phyloP scores from a whole-genome alignment of 2,329 filamentous ascomycete species.

The Cladosporium colombiae region DNA sequence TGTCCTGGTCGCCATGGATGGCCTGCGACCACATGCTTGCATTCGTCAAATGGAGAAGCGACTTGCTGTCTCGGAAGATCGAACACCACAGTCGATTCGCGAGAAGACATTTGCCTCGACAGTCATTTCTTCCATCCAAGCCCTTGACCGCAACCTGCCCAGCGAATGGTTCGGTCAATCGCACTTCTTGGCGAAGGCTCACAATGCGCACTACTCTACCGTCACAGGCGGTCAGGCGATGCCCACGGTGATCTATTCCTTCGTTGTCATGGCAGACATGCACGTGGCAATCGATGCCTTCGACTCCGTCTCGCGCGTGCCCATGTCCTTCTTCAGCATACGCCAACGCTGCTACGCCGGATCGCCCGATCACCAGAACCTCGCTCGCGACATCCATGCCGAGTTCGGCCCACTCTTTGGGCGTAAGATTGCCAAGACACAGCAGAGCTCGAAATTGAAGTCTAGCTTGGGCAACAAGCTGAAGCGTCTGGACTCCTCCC shows the following conservation, averaged over 20 bases:
- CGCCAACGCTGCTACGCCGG: slow-evolving; percentile 46
- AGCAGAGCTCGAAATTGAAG: slow-evolving; percentile 17
- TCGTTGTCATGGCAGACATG: slow-evolving; percentile 42
- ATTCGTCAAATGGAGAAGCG: slow-evolving; percentile 22
- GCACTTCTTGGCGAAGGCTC: slow-evolving; percentile 45
- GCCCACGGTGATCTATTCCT: slow-evolving; percentile 45
- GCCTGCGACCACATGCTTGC: slow-evolving; percentile 24
- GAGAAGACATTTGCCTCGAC: slow-evolving; percentile 41
- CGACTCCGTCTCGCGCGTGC: slow-evolving; percentile 38
- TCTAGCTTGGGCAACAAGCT: slow-evolving; percentile 9
- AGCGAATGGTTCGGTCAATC: slow-evolving; percentile 45
- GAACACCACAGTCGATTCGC: slow-evolving; percentile 28
- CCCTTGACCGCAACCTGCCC: slow-evolving; percentile 38
- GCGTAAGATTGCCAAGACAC: slow-evolving; percentile 26
- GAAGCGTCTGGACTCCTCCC: slow-evolving; percentile 4
- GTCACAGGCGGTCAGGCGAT: slow-evolving; percentile 27
- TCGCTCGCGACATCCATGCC: slow-evolving; percentile 48
- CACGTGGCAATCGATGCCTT: slow-evolving; percentile 32
- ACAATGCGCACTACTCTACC: slow-evolving; percentile 38
- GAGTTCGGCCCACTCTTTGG: slow-evolving; percentile 47
- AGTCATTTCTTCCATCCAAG: slow-evolving; percentile 35
- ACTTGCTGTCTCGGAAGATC: slow-evolving; percentile 16
- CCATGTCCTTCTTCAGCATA: slow-evolving; percentile 48
- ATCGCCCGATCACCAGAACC: slow-evolving; percentile 48
- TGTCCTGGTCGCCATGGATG: slow-evolving; percentile 39